Evolutionary conservation across 805 yeast genomes (phyloP).

Genomic region (Candida schatavii): DNA sequence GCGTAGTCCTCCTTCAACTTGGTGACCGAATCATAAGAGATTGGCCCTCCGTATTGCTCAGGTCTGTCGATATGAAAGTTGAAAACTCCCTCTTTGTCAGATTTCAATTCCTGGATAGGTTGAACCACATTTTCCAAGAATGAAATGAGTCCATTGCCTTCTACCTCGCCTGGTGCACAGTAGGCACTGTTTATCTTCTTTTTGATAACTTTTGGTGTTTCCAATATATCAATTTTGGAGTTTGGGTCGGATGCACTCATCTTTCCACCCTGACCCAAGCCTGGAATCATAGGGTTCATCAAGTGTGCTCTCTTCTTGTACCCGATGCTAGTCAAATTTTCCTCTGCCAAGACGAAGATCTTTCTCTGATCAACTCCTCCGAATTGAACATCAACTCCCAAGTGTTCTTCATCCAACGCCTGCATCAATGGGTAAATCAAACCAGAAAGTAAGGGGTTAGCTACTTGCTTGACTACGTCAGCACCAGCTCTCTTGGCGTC

Average conservation of each 20-base stretch:
- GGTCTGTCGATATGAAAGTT: constrained; percentile 82
- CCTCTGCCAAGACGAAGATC: constrained; percentile 95
- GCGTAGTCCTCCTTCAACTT: constrained; percentile 71
- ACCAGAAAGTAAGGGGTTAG: constrained; percentile 89
- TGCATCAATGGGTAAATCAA: constrained; percentile 98
- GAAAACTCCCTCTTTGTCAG: constrained; percentile 52
- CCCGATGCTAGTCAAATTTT: constrained; percentile 79
- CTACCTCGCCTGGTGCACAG: constrained; percentile 91
- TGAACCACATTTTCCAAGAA: constrained; percentile 80
- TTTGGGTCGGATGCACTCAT: constrained; percentile 99
- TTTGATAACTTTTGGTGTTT: constrained; percentile 81
- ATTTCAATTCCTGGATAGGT: constrained; percentile 80
- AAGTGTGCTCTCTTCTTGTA: constrained; percentile 97
- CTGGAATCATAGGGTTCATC: constrained; percentile 99
- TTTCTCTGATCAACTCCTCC: constrained; percentile 99
- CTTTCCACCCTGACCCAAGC: constrained; percentile 93
- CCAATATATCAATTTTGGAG: constrained; percentile 91
- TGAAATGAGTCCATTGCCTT: constrained; percentile 85
- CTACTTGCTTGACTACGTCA: constrained; percentile 96
- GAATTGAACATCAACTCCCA: constrained; percentile 88
- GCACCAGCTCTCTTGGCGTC: constrained; percentile 99
- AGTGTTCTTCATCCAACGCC: constrained; percentile 91
- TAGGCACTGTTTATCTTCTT: constrained; percentile 91
- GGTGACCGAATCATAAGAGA: constrained; percentile 65
- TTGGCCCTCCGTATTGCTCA: constrained; percentile 95